These are phyloP conservation scores for Eucalyptus shirleyi DNA, from an alignment of 345 rosid species.

Conservation along the genomic window DNA sequence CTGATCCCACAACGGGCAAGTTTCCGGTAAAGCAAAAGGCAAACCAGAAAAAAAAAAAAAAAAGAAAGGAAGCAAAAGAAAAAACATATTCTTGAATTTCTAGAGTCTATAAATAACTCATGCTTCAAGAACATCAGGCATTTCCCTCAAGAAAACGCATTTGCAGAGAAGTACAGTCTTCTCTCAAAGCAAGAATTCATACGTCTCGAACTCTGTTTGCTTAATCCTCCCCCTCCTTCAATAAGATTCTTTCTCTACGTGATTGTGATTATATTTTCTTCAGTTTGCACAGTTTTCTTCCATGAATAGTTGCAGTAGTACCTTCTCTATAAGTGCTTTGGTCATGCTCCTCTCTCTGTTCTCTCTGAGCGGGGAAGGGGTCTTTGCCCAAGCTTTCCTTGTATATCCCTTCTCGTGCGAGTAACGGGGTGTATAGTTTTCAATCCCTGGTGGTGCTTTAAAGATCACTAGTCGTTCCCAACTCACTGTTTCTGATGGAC, in stretches of 20 bases:
- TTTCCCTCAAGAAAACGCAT: not conserved
- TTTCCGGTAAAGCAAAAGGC: not conserved
- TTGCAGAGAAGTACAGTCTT: constrained; percentile 4
- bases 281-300: not conserved
- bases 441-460: not conserved
- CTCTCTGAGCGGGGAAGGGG: constrained; percentile 10
- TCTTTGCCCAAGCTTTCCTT: constrained; percentile 1
- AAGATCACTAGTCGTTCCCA: not conserved
- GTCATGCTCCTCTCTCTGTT: constrained; percentile 1
- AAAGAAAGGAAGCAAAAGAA: not conserved
- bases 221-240: not conserved
- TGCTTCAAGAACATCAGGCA: not conserved
- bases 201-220: not conserved
- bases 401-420: constrained; percentile 11
- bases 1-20: not conserved
- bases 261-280: not conserved
- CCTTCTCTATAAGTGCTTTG: not conserved
- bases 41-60: not conserved
- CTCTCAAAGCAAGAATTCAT: not conserved
- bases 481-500: constrained; percentile 31
- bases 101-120: not conserved
- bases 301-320: not conserved
- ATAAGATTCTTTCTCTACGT: not conserved
- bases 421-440: not conserved
- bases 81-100: not conserved